Base-by-base conservation (phyloP, 345 rosid genomes). In the Acer campestre region DNA sequence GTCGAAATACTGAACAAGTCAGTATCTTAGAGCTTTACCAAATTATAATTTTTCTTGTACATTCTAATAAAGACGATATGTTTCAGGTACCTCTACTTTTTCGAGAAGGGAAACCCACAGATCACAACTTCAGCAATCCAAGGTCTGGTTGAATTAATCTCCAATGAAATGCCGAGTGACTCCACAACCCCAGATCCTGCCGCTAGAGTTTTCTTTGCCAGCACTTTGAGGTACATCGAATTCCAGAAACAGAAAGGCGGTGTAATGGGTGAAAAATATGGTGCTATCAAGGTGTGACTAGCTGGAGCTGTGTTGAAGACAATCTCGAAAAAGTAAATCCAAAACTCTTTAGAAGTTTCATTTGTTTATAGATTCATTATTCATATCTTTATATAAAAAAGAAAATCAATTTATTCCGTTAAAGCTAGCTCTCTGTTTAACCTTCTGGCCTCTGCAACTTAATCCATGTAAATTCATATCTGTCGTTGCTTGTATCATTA, bases 1-100 rank as follows among this genome's bases (percentile, higher is more conserved):
- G 92, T 93, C 17, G 97, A 93, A 85, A 93, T 93, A 81, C 83
- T 94, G 85, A 94, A 91, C 89, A 93, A 93, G 98, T 92, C 75
- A 74, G 90, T 81, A 73, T 55, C 75, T 55, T 75, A 3, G 10
- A 42, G 27, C 42, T 56, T 68, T 6, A 44, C 78, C 27, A 62
- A 61, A 59, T 70, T 51, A 18, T 68, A n/a, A 69, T 58, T 42
- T 42, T 63, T 27, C 61, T 29, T 11, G 44, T 9, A 46, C 7
- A 53, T 49, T 62, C 42, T 17, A 18, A 63, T 61, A 27, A 44
- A 16, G 38, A 10, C 1, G 1, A 61, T 48, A 14, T 75, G 71
- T 44, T 31, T 58, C 80, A 94, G 97, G 90, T 91, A 93, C 81
- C 79, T 94, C 4, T 94, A 93, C 80, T 93, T 88, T 78, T 90